Conservation (phyloP, 1,284 basidiomycete genomes). For the Exsudoporus floridanus region DNA sequence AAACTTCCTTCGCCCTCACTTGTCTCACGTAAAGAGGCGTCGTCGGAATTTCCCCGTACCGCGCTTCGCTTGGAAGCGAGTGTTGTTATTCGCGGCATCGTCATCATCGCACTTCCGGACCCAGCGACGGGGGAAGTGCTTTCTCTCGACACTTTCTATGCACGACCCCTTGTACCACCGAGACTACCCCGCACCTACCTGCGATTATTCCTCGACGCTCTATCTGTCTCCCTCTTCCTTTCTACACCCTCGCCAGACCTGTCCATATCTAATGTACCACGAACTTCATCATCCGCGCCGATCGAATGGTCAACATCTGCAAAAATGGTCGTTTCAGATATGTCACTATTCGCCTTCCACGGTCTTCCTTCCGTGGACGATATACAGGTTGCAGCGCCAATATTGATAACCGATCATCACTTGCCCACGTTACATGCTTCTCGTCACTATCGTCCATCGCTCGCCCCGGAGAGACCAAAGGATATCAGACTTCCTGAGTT, state of each 20-base stretch:
- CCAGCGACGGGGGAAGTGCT: not conserved
- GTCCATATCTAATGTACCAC: constrained; percentile 6
- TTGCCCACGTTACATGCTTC: constrained; percentile 51
- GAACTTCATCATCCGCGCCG: not conserved
- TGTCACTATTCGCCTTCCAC: constrained; percentile 55
- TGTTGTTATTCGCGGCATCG: constrained; percentile 48
- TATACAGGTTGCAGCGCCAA: constrained; percentile 47
- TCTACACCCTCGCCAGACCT: constrained; percentile 9
- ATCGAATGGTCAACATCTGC: constrained; percentile 32
- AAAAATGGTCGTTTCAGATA: constrained; percentile 40
- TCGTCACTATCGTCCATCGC: constrained; percentile 43
- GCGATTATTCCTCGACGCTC: constrained; percentile 58
- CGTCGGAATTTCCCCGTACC: constrained; percentile 10
- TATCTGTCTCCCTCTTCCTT: constrained; percentile 38
- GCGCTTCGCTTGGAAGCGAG: constrained; percentile 36
- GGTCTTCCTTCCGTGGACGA: constrained; percentile 19
- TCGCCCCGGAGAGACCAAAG: constrained; percentile 19
- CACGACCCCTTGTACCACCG: constrained; percentile 56
- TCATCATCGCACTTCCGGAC: constrained; percentile 46
- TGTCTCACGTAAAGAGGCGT: constrained; percentile 6
- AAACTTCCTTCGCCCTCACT: constrained; percentile 26
- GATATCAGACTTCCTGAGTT: constrained; percentile 50
- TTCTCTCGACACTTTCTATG: constrained; percentile 45
- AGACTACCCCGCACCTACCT: constrained; percentile 48
- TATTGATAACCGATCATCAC: constrained; percentile 63